Conservation (phyloP, 495 filamentous ascomycete genomes). For the Amphirosellinia nigrospora region DNA sequence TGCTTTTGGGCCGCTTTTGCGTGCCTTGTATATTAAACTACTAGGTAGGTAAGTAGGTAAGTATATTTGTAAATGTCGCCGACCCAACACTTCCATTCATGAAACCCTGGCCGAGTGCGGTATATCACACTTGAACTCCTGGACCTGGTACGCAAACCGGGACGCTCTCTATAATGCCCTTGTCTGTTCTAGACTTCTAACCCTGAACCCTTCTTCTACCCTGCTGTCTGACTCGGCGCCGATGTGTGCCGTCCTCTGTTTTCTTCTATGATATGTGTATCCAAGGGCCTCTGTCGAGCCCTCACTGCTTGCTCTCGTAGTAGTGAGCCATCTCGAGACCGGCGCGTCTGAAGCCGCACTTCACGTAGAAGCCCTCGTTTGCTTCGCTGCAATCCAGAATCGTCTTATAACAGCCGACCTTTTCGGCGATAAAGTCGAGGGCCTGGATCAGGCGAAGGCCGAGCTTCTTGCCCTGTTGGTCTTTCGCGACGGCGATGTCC, state of each 20-base stretch:
- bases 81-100: background rate
- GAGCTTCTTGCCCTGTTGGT: conserved; percentile 96
- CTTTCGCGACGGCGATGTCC: conserved; percentile 92
- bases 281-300: background rate
- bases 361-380: conserved; percentile 98
- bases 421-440: conserved; percentile 82
- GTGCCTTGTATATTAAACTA: background rate
- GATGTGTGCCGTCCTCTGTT: background rate
- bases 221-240: background rate
- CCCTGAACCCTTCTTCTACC: background rate
- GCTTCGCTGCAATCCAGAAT: conserved; percentile 65
- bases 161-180: conserved; percentile 10
- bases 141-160: background rate
- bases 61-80: background rate
- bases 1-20: background rate
- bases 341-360: conserved; percentile 94
- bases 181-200: conserved; percentile 3
- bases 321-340: conserved; percentile 98
- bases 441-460: conserved; percentile 93
- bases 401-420: conserved; percentile 92
- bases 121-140: background rate
- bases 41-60: background rate
- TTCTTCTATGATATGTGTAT: background rate
- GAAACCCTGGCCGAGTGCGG: background rate
- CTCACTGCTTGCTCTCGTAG: conserved; percentile 64